Base-by-base conservation (phyloP, 257 asterid species). In the Verbena officinalis region DNA sequence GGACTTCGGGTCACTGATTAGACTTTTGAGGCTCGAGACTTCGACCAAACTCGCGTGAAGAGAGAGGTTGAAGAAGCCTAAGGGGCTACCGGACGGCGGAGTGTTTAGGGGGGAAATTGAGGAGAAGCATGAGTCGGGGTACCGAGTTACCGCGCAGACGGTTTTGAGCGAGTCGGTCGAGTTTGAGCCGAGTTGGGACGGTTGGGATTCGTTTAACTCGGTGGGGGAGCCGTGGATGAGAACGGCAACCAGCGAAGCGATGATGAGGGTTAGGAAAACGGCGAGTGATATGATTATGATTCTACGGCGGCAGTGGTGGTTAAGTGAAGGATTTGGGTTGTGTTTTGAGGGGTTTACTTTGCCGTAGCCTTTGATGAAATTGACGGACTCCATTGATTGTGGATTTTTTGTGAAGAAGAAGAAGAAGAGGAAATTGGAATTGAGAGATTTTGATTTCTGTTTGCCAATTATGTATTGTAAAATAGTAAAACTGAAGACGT, bases 71-170 rank as follows among this genome's bases (percentile, higher is more conserved):
- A 83, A 84, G 86, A 83, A 80, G 36, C 68, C 77, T 31, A 79
- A 59, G 11, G 98, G 96, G 76, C 72, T 73, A 73, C 68, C 65
- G 69, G 77, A 75, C 2, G 83, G 83, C n/a, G 82, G 80, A 50
- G 71, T 46, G 61, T 74, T 75, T 76, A 84, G 80, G 9, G 95
- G 68, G 3, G 88, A 81, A 0, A 91, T 80, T 8, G 98, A 75
- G 73, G 83, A 62, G 77, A 84, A 48, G 77, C 98, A 91, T 2
- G 94, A 78, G 53, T 75, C 83, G 0, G 91, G 95, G 69, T 86
- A 78, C 75, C 79, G 91, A 76, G 98, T 88, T 17, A 91, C 95
- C 0, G 90, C 70, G 67, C 98, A 91, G 4, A 88, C 86, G 68
- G 75, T 74, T 49, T 62, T 84, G 76, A 88, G 92, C 10, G 89